phyloP scores from a whole-genome alignment of 306 rosid species.

The Sechiopsis laciniata region DNA sequence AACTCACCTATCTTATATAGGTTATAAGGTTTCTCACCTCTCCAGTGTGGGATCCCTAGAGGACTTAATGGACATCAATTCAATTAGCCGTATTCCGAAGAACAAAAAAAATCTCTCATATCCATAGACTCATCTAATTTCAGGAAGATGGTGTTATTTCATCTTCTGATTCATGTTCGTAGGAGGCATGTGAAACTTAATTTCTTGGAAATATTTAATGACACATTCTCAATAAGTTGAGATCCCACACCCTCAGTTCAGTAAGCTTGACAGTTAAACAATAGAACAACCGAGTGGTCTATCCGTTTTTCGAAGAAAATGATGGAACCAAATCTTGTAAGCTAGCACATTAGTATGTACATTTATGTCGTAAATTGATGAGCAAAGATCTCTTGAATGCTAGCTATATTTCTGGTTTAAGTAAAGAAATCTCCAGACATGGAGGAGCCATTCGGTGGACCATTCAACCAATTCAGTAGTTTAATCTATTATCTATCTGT shows the following conservation, averaged over 20 bases:
- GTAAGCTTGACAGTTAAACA: not conserved
- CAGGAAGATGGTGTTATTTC: not conserved
- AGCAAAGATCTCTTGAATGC: not conserved
- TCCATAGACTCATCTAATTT: not conserved
- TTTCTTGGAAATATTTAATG: not conserved
- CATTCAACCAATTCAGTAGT: not conserved
- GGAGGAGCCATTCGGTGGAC: not conserved
- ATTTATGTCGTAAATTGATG: slow-evolving; percentile 3
- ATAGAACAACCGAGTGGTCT: not conserved
- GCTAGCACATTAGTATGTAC: not conserved
- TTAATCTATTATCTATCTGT: not conserved
- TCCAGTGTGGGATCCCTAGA: too few relatives aligned
- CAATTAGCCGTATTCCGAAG: not conserved
- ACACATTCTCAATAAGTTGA: not conserved
- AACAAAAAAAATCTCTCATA: not conserved
- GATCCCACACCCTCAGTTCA: not conserved
- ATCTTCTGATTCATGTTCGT: not conserved
- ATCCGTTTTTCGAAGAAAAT: not conserved
- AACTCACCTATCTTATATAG: too few relatives aligned
- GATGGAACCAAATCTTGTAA: not conserved
- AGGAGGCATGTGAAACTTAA: not conserved
- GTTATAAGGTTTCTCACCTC: too few relatives aligned
- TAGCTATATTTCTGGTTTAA: not conserved
- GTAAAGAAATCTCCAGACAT: slow-evolving; percentile 11
- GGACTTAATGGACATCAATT: not conserved